Conservation (phyloP, 139 green algal genomes). For the Mesostigma viride region DNA sequence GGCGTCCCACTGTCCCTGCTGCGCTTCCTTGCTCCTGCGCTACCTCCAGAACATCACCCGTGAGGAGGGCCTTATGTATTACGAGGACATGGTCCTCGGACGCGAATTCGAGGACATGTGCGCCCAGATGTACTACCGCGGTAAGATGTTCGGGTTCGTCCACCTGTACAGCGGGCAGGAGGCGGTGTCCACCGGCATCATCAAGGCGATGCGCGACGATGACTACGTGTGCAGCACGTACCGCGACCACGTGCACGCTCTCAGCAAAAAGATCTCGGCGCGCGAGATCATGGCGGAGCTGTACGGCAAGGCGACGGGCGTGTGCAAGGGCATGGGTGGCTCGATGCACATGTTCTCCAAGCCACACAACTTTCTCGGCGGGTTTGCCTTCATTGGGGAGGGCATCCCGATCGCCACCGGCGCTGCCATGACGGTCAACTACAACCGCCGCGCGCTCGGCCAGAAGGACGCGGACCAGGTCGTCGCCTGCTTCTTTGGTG, state of each 20-base stretch:
- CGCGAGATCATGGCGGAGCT: conserved; percentile 87
- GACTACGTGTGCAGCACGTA: conserved; percentile 95
- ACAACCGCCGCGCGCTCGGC: conserved; percentile 65
- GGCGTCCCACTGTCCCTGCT: no score
- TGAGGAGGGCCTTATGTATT: conserved; percentile 28
- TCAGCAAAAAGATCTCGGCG: conserved; percentile 37
- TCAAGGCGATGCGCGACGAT: conserved; percentile 49
- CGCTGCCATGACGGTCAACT: conserved; percentile 80
- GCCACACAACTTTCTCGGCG: conserved; percentile 79
- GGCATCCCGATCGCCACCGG: conserved; percentile 90
- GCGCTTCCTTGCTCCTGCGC: no score
- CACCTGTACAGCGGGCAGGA: conserved; percentile 94
- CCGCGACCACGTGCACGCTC: conserved; percentile 93
- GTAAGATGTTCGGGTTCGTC: conserved; percentile 87
- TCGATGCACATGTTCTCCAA: conserved; percentile 97
- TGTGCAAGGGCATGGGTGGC: conserved; percentile 85
- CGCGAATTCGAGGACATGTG: conserved; percentile 97
- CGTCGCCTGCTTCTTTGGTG: conserved; percentile 84
- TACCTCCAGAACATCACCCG: no score
- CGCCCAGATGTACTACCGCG: conserved; percentile 95
- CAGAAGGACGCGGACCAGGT: conserved; percentile 59
- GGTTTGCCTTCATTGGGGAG: conserved; percentile 96
- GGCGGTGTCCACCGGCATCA: conserved; percentile 57
- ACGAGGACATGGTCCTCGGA: conserved; percentile 56
- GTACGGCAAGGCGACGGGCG: conserved; percentile 94